Evolutionary conservation across 78 protist genomes (phyloP).

Genomic region (Dictyostelium brefeldianum): DNA sequence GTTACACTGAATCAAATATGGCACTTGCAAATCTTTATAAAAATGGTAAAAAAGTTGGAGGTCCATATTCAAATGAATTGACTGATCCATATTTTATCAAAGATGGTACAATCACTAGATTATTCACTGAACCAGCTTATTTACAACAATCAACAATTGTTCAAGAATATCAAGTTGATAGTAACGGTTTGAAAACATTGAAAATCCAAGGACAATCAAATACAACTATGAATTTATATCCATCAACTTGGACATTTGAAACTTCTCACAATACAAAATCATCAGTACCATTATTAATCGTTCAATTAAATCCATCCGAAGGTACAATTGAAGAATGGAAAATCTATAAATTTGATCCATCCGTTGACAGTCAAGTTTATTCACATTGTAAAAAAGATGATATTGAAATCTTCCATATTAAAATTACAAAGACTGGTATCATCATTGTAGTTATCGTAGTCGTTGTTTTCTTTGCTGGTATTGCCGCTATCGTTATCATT

Average conservation of each 20-base stretch:
- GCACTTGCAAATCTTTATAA: not conserved
- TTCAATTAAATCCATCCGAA: not conserved
- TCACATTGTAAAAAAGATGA: not conserved
- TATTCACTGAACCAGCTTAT: not conserved
- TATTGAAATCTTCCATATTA: no score
- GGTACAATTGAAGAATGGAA: not conserved
- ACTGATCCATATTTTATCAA: not conserved
- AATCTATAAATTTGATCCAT: not conserved
- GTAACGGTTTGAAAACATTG: no score
- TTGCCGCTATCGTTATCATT: not conserved
- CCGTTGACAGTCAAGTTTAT: not conserved
- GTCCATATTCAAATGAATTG: not conserved
- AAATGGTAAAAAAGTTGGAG: not conserved
- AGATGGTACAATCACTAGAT: not conserved
- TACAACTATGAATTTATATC: not conserved
- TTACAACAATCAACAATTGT: not conserved
- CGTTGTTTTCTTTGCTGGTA: not conserved
- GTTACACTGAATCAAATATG: not conserved
- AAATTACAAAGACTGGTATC: not conserved
- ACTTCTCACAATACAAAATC: not conserved
- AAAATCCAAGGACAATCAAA: not conserved
- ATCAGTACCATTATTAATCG: not conserved
- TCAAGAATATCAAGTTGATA: no score
- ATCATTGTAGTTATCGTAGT: not conserved
- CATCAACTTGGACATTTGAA: not conserved